Base-by-base conservation (phyloP, 2,329 filamentous ascomycete species). In the Ophiostoma ulmi region DNA sequence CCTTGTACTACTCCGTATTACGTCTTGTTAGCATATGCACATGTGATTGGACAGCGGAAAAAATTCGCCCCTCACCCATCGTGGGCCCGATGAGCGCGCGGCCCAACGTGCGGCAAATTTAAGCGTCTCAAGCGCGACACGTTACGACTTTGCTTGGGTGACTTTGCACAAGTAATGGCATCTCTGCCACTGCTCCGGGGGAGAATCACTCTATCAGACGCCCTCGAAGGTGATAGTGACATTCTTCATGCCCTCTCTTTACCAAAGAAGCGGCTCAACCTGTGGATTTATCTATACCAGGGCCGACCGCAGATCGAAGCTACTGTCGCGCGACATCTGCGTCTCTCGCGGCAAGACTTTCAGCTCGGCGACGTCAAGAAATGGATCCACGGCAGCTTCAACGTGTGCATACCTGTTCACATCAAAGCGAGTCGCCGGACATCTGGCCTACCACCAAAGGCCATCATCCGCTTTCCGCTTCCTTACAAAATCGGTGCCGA, bases 301-400 rank as follows among this genome's bases (percentile, higher is more conserved):
- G 14, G 31, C 58, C 58, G 58, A 13, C 58, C 58, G 13, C 58
- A 63, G 58, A 63, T 63, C 58, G 58, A 63, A 26, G 58, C 26
- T 26, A 35, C 35, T 35, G 58, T 31, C 5, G 58, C 58, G 20
- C 58, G 58, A 1, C 58, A 63, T 63, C 26, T 63, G 58, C 26
- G 58, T 31, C 58, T 63, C 10, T 31, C 22, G 26, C 58, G 26
- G 26, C 13, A 63, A 7, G 58, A 63, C 58, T 31, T 63, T 5
- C 58, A 31, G 1, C 58, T 63, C 26, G 26, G 26, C 26, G 58
- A 63, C 22, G 22, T 35, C 26, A 35, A 63, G 22, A 14, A 63
- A 35, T 63, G 58, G 58, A 63, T 63, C 11, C 58, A 63, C 26
- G 58, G 58, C 13, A 63, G 58, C 58, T 63, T 63, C 26, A 63